Base-by-base conservation (phyloP, 345 rosid genomes). In the Litchi chinensis region DNA sequence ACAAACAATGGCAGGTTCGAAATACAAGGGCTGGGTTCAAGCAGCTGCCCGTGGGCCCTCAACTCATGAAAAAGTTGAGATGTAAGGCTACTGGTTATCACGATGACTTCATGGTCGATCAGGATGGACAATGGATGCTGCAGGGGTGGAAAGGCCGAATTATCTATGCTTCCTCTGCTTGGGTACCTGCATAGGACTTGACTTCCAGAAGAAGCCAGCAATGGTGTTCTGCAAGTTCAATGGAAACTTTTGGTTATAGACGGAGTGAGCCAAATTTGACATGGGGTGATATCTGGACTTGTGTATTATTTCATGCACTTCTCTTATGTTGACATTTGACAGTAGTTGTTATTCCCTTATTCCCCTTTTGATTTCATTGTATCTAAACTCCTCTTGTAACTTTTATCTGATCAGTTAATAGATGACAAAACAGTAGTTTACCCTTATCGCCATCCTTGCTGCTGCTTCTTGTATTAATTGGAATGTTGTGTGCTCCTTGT, bases 141-240 rank as follows among this genome's bases (percentile, higher is more conserved):
- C 96, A 89, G 79, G 98, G 96, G 0, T 93, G 96, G 96, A 93
- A 93, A 81, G 98, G 98, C 68, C 84, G 94, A 65, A 92, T 90
- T 19, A 64, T 87, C 40, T 79, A 26, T 83, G 96, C 94, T 68
- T 89, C 96, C 32, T 87, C 93, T 7, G 82, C 84, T 65, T 93
- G 98, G 96, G 88, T 87, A 67, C 90, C 91, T 71, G 80, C 79
- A 10, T 84, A 85, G 81, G 19, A 57, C 52, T 3, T 43, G 67
- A 73, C 65, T 73, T 81, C 16, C 56, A 26, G 52, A 69, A 77
- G 71, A 48, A 22, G 65, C n/a, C 19, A 39, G 75, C 75, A 79
- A 21, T 71, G 80, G 80, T 13, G 40, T 40, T 21, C 57, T 4
- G 12, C 44, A 50, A 32, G 41, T 28, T 72, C 28, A 57, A 44